phyloP scores from a whole-genome alignment of 2,329 filamentous ascomycete genomes.

The Sporothrix pseudoabietina region DNA sequence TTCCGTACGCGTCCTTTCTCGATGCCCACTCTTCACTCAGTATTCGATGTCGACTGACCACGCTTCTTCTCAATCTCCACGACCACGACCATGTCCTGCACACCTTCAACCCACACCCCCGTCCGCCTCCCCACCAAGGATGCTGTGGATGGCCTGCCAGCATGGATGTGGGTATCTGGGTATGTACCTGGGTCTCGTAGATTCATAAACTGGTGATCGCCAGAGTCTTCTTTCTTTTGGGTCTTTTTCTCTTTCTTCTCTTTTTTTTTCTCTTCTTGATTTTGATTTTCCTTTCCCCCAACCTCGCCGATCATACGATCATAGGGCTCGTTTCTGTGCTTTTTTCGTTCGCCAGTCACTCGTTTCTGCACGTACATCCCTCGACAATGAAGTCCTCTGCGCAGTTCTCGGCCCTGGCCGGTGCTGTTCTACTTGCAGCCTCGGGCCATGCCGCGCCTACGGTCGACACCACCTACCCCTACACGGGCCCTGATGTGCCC shows the following conservation, averaged over 20 bases:
- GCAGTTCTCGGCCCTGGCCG: slow-evolving; percentile 18
- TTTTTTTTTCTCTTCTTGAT: background rate
- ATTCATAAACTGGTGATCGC: slow-evolving; percentile 9
- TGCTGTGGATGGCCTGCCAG: background rate
- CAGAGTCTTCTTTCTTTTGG: background rate
- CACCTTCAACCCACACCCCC: background rate
- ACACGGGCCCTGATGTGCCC: slow-evolving; percentile 52
- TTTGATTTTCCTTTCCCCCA: background rate
- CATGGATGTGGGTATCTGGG: background rate
- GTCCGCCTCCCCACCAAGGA: background rate
- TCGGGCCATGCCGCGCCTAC: slow-evolving; percentile 16
- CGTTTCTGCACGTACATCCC: background rate
- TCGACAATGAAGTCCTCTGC: slow-evolving; percentile 32
- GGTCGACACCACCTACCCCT: slow-evolving; percentile 50
- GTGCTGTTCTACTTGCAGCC: slow-evolving; percentile 25
- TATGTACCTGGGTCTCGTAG: background rate
- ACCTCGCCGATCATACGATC: slow-evolving; percentile 14
- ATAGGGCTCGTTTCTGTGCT: background rate
- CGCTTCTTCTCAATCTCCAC: background rate
- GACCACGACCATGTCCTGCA: background rate
- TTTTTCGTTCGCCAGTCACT: background rate
- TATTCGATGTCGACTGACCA: background rate
- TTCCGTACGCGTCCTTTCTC: background rate
- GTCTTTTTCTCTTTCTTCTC: background rate
- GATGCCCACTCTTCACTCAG: background rate